Percentiles rank a stretch among this genome's conserved stretches.
phyloP scores from a whole-genome alignment of 768 basidiomycete genomes.

The Podaxis sp. region DNA sequence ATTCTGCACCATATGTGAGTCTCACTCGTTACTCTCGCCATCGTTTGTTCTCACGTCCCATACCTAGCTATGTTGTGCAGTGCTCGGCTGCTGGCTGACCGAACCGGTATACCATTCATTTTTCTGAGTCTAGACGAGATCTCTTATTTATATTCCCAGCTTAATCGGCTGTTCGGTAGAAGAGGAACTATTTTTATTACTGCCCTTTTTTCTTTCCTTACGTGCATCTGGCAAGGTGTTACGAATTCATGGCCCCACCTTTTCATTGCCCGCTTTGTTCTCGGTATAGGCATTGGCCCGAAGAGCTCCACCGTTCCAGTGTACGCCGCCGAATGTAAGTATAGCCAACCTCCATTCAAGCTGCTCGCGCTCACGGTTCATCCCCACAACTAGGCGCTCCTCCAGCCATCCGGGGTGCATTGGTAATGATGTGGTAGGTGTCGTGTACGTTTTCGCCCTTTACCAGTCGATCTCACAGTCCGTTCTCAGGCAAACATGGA shows the following conservation, averaged over 20 bases:
- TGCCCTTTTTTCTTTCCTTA: conserved; percentile 53
- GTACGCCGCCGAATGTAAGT: conserved; percentile 61
- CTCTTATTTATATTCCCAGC: conserved; percentile 21
- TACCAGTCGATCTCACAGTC: neutral
- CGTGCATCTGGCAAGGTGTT: conserved; percentile 46
- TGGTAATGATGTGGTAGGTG: conserved; percentile 93
- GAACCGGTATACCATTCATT: conserved; percentile 28
- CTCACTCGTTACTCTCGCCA: neutral
- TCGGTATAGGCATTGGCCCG: conserved; percentile 65
- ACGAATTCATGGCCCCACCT: conserved; percentile 55
- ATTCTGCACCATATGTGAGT: conserved; percentile 45
- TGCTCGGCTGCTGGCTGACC: conserved; percentile 48
- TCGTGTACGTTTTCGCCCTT: conserved; percentile 41
- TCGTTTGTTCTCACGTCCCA: neutral
- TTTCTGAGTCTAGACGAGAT: neutral
- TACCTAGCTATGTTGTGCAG: conserved; percentile 2
- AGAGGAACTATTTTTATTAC: conserved; percentile 62
- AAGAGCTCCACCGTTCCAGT: conserved; percentile 64
- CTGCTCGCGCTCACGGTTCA: neutral
- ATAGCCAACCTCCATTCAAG: neutral
- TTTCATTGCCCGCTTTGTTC: conserved; percentile 49
- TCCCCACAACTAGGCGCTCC: conserved; percentile 50
- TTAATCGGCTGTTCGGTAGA: conserved; percentile 63
- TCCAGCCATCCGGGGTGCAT: conserved; percentile 78
- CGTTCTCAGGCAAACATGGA: conserved; percentile 50